These are phyloP conservation scores for Capniomyces stellatus DNA, from an alignment of 371 early-diverging fungal species.

Conservation along the genomic window DNA sequence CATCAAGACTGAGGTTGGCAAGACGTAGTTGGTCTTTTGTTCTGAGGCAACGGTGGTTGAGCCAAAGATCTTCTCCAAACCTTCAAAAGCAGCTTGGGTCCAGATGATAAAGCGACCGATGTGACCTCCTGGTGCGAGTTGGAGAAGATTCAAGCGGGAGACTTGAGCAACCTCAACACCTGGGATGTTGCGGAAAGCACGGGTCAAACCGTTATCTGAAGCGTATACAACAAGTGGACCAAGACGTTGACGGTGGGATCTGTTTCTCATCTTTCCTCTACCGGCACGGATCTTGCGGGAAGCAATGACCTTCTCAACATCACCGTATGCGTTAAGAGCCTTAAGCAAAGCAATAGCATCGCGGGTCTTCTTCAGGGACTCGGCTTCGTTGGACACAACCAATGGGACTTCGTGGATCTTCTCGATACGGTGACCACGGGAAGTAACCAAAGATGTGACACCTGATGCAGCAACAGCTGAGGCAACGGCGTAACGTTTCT, in stretches of 20 bases:
- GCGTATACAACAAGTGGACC: slow-evolving; percentile 97
- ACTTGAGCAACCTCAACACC: slow-evolving; percentile 96
- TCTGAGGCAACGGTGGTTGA: slow-evolving; percentile 58
- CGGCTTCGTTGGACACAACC: slow-evolving; percentile 69
- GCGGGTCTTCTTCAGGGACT: slow-evolving; percentile 89
- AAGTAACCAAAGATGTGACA: slow-evolving; percentile 87
- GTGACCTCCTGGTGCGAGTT: slow-evolving; percentile 99
- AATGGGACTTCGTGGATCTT: slow-evolving; percentile 94
- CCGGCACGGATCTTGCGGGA: slow-evolving; percentile 96
- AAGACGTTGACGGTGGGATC: slow-evolving; percentile 94
- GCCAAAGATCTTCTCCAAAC: slow-evolving; percentile 91
- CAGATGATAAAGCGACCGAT: slow-evolving; percentile 99
- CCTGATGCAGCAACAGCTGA: slow-evolving; percentile 99
- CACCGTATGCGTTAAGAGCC: slow-evolving; percentile 84
- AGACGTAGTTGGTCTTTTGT: slow-evolving; percentile 86
- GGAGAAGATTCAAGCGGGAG: slow-evolving; percentile 86
- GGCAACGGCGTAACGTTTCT: slow-evolving; percentile 95
- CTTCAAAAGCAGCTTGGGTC: slow-evolving; percentile 93
- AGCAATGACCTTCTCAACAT: slow-evolving; percentile 94
- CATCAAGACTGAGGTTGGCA: slow-evolving; percentile 77
- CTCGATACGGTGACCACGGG: slow-evolving; percentile 97
- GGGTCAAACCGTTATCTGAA: slow-evolving; percentile 86
- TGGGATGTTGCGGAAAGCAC: slow-evolving; percentile 98
- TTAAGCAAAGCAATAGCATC: slow-evolving; percentile 86
- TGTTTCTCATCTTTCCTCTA: slow-evolving; percentile 98